Percentiles rank a stretch among this genome's conserved stretches.
phyloP scores from a whole-genome alignment of 305 asterid genomes.

The Fraxinus floribunda region DNA sequence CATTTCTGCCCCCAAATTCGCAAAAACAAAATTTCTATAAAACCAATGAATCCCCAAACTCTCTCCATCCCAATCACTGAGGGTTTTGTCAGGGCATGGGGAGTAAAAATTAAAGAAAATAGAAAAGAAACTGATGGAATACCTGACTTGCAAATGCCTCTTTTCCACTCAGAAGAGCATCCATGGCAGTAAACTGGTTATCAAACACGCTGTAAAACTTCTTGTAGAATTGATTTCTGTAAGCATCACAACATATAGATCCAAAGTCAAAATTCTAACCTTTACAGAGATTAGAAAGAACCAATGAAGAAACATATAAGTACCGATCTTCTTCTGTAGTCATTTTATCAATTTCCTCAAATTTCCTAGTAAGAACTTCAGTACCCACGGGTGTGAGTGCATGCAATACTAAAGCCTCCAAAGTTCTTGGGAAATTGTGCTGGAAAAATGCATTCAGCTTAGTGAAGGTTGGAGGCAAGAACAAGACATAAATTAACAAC shows the following conservation, averaged over 20 bases:
- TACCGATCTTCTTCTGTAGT: slow-evolving; percentile 62
- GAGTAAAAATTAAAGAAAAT: slow-evolving; percentile 10
- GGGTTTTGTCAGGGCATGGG: neutral
- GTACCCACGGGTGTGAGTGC: slow-evolving; percentile 82
- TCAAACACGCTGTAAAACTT: slow-evolving; percentile 74
- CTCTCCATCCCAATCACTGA: slow-evolving; percentile 14
- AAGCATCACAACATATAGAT: slow-evolving; percentile 19
- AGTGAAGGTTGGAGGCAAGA: slow-evolving; percentile 15
- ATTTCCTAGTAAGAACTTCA: slow-evolving; percentile 82
- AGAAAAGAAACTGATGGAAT: slow-evolving; percentile 16
- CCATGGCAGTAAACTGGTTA: slow-evolving; percentile 73
- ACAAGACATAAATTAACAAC: neutral
- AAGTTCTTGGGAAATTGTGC: slow-evolving; percentile 83
- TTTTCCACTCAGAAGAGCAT: slow-evolving; percentile 74
- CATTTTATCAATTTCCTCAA: slow-evolving; percentile 85
- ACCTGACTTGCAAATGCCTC: slow-evolving; percentile 71
- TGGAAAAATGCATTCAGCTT: slow-evolving; percentile 42
- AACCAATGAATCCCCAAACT: neutral
- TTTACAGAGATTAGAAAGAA: slow-evolving; percentile 23
- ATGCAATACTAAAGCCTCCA: slow-evolving; percentile 80
- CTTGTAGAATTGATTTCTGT: slow-evolving; percentile 75
- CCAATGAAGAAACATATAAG: slow-evolving; percentile 17
- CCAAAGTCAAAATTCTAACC: slow-evolving; percentile 18
- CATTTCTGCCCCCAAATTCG: slow-evolving; percentile 8
- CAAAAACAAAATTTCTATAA: slow-evolving; percentile 15